phyloP scores from a whole-genome alignment of 2,329 filamentous ascomycete species.

The Fusarium veterinarium region DNA sequence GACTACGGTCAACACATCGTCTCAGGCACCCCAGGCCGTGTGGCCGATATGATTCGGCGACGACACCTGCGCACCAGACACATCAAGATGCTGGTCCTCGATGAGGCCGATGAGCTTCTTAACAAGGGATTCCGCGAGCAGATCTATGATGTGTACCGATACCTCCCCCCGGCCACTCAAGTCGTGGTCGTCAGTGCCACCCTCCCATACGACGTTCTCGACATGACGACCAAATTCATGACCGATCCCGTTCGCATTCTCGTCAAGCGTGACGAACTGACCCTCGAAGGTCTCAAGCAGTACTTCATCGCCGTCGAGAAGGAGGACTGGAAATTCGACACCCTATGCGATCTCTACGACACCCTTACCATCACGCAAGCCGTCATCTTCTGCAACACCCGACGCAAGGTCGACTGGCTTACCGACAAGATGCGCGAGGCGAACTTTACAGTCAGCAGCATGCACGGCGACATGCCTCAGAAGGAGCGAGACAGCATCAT shows the following conservation, averaged over 20 bases:
- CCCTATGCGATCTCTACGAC: constrained; percentile 97
- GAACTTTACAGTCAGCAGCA: constrained; percentile 98
- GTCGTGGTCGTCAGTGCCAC: constrained; percentile 98
- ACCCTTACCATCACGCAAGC: constrained; percentile 98
- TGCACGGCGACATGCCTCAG: constrained; percentile 99
- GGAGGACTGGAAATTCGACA: constrained; percentile 99
- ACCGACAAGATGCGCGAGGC: constrained; percentile 99
- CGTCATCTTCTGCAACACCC: constrained; percentile 99
- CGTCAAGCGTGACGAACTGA: constrained; percentile 98
- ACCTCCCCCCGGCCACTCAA: constrained; percentile 94
- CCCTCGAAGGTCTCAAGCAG: constrained; percentile 96
- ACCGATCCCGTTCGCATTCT: constrained; percentile 95
- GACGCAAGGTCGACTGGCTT: constrained; percentile 98
- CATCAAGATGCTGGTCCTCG: constrained; percentile 73
- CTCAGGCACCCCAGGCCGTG: constrained; percentile 95
- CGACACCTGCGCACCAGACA: constrained; percentile 68
- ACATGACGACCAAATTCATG: constrained; percentile 99
- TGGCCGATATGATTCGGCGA: constrained; percentile 74
- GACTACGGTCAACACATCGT: constrained; percentile 98
- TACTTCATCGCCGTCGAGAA: constrained; percentile 99
- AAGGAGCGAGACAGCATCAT: constrained; percentile 99
- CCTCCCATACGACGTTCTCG: constrained; percentile 95
- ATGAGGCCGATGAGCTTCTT: constrained; percentile 73
- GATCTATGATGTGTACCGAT: constrained; percentile 98
- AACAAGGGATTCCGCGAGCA: constrained; percentile 98